Base-by-base conservation (phyloP, 192 early-diverging fungal species). In the Pecoramyces ruminantium region DNA sequence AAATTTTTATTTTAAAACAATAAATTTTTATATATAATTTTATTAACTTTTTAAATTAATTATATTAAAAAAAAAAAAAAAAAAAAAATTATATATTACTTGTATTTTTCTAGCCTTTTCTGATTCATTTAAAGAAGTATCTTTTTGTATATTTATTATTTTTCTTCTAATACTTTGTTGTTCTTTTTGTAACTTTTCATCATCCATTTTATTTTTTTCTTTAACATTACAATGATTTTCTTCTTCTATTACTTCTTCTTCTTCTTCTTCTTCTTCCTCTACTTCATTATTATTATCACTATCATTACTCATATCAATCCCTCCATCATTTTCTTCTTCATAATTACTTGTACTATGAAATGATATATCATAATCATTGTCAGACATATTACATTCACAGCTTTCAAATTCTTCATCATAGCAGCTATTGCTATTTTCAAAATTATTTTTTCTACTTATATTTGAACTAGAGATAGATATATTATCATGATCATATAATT, bases 31-130 rank as follows among this genome's bases (percentile, higher is more conserved):
- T n/a, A n/a, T n/a, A n/a, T n/a, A n/a, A n/a, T n/a, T n/a, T n/a
- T n/a, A n/a, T n/a, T n/a, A n/a, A n/a, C n/a, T n/a, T n/a, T n/a
- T n/a, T 80, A 12, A 83, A 29, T 25, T 25, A 28, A 30, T 28
- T 8, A 16, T 8, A 34, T 34, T 34, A 3, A 34, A 34, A 34
- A 34, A 34, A 34, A 34, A 34, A 34, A 34, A 34, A 42, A 21
- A 30, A 28, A 83, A 29, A 28, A 28, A 29, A 12, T 28, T 13
- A 25, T 14, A 28, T 80, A 77, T 28, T 85, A 92, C 92, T 88
- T 94, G 93, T 21, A 95, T 92, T 81, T 85, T 85, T 82, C 84
- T 86, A 21, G 93, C 91, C 81, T 95, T 95, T 58, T 92, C 89
- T 21, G 82, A 83, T 40, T 88, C 82, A 27, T 83, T 40, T 15